Percentiles rank a stretch among this genome's conserved stretches.
Evolutionary conservation across 148 eudicot genomes (phyloP).

Genomic region (Talinum fruticosum): DNA sequence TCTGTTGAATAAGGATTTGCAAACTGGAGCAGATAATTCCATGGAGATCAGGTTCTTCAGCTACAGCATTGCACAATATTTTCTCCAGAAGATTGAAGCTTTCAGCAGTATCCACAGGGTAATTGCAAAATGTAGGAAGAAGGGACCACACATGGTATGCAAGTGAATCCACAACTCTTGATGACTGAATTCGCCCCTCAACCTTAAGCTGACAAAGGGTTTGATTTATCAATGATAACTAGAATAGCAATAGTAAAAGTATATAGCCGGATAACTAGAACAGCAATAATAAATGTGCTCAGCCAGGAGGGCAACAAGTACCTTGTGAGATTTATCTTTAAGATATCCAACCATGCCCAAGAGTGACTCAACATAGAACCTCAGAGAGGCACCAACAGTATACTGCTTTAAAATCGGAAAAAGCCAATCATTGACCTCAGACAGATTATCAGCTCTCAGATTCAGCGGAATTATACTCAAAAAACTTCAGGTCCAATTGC

Average conservation of each 20-base stretch:
- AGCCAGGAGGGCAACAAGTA: conserved; percentile 28
- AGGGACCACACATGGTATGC: conserved; percentile 84
- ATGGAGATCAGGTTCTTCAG: conserved; percentile 64
- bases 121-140: conserved; percentile 93
- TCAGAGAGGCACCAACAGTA: conserved; percentile 68
- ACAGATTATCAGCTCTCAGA: conserved; percentile 55
- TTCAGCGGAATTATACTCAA: conserved; percentile 72
- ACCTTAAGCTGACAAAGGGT: conserved; percentile 60
- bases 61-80: conserved; percentile 45
- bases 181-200: conserved; percentile 62
- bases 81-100: conserved; percentile 61
- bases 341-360: conserved; percentile 45
- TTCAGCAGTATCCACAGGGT: conserved; percentile 70
- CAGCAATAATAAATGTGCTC: neutral
- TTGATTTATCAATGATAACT: conserved; percentile 19
- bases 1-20: conserved; percentile 83
- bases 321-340: conserved; percentile 64
- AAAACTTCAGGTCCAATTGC: conserved; percentile 92
- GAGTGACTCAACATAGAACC: conserved; percentile 65
- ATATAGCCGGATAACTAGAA: conserved; percentile 17
- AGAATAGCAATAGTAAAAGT: neutral
- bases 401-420: conserved; percentile 82
- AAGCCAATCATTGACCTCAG: conserved; percentile 82
- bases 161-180: conserved; percentile 69
- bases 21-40: conserved; percentile 83